Evolutionary conservation across 208 protist species (phyloP).

Genomic region (Trypanosoma rangeli): DNA sequence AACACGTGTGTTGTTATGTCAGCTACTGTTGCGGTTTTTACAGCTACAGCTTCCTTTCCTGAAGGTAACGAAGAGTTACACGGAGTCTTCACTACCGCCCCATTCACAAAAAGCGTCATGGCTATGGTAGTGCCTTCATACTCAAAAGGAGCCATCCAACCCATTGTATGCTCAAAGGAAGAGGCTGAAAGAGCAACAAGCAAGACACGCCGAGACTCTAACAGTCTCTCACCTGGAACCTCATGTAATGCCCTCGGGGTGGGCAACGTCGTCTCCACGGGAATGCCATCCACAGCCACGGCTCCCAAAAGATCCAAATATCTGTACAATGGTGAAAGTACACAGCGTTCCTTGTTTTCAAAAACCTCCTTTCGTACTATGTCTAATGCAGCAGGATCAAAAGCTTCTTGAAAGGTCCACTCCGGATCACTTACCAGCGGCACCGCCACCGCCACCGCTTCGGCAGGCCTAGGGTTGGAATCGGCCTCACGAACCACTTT

Average conservation of each 20-base stretch:
- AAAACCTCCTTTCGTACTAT: constrained; percentile 73
- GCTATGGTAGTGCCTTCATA: constrained; percentile 44
- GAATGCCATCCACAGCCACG: constrained; percentile 55
- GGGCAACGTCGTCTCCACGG: constrained; percentile 60
- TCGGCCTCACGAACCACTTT: neutral
- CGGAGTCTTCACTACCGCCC: constrained; percentile 34
- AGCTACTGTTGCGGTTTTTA: constrained; percentile 52
- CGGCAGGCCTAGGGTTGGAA: neutral
- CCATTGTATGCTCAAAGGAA: constrained; percentile 51
- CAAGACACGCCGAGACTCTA: constrained; percentile 52
- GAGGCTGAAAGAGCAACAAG: constrained; percentile 57
- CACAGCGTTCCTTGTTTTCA: constrained; percentile 47
- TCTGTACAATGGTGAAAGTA: constrained; percentile 67
- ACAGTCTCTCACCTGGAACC: constrained; percentile 41
- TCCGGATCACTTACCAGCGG: neutral
- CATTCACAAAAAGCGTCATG: constrained; percentile 80
- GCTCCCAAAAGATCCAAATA: constrained; percentile 78
- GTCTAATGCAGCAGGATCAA: constrained; percentile 44
- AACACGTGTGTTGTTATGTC: constrained; percentile 69
- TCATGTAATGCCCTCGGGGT: constrained; percentile 45
- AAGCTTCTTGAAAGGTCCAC: constrained; percentile 36
- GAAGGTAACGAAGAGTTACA: constrained; percentile 59
- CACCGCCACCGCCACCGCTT: neutral
- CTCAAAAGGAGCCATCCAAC: constrained; percentile 73
- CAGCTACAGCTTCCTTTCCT: constrained; percentile 52